phyloP scores from a whole-genome alignment of 805 yeast genomes.

The Kazachstania africana region DNA sequence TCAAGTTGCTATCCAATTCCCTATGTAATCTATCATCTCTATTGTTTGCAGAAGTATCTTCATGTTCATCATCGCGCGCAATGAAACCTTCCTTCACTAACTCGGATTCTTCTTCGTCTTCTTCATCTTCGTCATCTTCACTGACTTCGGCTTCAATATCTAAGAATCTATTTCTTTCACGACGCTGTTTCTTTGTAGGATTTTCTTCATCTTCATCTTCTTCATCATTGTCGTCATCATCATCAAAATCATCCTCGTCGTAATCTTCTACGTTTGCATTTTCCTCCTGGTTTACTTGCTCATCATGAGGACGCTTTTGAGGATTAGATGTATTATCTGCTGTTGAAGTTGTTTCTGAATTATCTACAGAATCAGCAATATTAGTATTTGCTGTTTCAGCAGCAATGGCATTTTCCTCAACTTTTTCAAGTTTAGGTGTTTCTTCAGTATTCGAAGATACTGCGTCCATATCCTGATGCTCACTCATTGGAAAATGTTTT shows the following conservation, averaged over 20 bases:
- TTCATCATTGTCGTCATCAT: conserved; percentile 48
- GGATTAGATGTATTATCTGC: not conserved
- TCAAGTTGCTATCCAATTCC: conserved; percentile 79
- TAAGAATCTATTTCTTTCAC: conserved; percentile 68
- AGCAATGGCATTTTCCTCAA: too few relatives aligned
- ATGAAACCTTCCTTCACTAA: conserved; percentile 72
- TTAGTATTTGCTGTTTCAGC: not conserved
- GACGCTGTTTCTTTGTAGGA: conserved; percentile 34
- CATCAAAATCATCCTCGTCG: conserved; percentile 35
- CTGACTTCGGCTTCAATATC: conserved; percentile 99
- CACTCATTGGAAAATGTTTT: too few relatives aligned
- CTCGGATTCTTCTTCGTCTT: conserved; percentile 90
- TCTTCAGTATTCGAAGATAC: too few relatives aligned
- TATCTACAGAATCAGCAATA: not conserved
- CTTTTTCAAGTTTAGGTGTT: too few relatives aligned
- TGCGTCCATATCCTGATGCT: too few relatives aligned
- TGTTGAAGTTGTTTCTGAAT: not conserved
- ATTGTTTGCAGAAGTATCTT: conserved; percentile 36
- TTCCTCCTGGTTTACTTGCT: not conserved
- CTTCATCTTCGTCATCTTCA: conserved; percentile 88
- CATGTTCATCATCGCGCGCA: conserved; percentile 40
- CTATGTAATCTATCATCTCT: conserved; percentile 76
- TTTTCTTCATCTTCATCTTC: conserved; percentile 42
- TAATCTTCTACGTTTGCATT: conserved; percentile 35
- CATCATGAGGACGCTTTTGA: conserved; percentile 3